These are phyloP conservation scores for Parastagonospora nodorum DNA, from an alignment of 2,329 filamentous ascomycete species.

Conservation along the genomic window DNA sequence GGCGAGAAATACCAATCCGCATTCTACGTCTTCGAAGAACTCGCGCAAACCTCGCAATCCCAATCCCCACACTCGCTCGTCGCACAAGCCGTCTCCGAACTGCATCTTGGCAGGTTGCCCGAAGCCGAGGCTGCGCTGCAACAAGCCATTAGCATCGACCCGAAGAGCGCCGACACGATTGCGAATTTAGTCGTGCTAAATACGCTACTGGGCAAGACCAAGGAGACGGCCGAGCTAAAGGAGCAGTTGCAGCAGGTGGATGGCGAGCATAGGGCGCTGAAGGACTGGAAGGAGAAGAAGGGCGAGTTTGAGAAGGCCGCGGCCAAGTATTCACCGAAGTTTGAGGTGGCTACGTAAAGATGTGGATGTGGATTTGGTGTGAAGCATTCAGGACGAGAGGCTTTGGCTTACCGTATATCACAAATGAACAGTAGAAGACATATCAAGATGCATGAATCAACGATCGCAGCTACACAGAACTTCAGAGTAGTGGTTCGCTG, in stretches of 20 bases:
- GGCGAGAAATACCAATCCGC: conserved; percentile 95
- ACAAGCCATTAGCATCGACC: conserved; percentile 76
- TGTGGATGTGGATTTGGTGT: conserved; percentile 15
- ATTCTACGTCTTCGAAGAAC: conserved; percentile 97
- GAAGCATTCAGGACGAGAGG: neutral
- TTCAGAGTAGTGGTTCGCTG: too few species aligned
- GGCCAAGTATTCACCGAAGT: conserved; percentile 85
- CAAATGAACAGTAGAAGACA: too few species aligned
- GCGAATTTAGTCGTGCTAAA: conserved; percentile 84
- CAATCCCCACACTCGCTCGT: conserved; percentile 77
- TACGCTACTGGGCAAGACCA: conserved; percentile 71
- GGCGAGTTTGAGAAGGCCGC: conserved; percentile 85
- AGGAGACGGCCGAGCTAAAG: conserved; percentile 63
- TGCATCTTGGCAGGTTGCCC: conserved; percentile 85
- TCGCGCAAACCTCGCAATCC: conserved; percentile 83
- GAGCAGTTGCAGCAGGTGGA: conserved; percentile 60
- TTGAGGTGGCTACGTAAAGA: conserved; percentile 53
- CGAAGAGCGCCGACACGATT: conserved; percentile 73
- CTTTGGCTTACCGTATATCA: neutral
- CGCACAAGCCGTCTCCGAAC: conserved; percentile 86
- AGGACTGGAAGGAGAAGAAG: conserved; percentile 82
- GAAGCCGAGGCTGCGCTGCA: conserved; percentile 88
- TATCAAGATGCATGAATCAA: too few species aligned
- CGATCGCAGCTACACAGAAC: too few species aligned
- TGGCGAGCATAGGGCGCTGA: conserved; percentile 71